Evolutionary conservation across 225 moss, liverwort and hornwort genomes (phyloP).

Genomic region (Rhytidiadelphus loreus): DNA sequence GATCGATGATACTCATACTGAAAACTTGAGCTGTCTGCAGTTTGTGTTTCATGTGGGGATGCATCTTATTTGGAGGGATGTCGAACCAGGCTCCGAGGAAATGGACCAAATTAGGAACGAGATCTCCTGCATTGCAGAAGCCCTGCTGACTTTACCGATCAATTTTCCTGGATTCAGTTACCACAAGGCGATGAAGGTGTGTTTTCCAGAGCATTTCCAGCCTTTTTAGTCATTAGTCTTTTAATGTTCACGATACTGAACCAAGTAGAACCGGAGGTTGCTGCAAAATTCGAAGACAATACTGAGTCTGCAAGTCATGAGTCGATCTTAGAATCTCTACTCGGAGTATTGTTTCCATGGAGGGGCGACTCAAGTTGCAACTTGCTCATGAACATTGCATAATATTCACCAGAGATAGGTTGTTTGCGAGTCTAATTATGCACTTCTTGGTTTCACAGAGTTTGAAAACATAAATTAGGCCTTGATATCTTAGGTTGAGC

Average conservation of each 20-base stretch:
- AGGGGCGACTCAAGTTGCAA: background rate
- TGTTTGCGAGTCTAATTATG: background rate
- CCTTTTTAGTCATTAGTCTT: background rate
- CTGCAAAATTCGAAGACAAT: too few relatives aligned
- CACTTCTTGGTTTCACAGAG: background rate
- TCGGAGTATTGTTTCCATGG: too few relatives aligned
- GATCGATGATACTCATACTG: background rate
- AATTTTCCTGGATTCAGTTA: constrained; percentile 10
- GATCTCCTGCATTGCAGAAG: background rate
- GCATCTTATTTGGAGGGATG: background rate
- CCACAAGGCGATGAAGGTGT: constrained; percentile 19
- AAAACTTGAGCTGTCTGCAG: background rate
- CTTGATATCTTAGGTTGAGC: background rate
- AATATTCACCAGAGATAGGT: background rate
- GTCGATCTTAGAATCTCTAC: background rate
- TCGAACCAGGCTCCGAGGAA: background rate
- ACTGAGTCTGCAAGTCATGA: background rate
- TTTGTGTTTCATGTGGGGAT: background rate
- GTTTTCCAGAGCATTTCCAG: background rate
- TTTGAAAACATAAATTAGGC: background rate
- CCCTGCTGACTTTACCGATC: background rate
- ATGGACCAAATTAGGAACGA: background rate
- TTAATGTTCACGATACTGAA: background rate
- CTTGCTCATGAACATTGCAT: background rate
- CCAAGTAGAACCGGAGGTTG: background rate